Base-by-base conservation (phyloP, 1,139 yeast species). In the Saccharomyces hybrid region DNA sequence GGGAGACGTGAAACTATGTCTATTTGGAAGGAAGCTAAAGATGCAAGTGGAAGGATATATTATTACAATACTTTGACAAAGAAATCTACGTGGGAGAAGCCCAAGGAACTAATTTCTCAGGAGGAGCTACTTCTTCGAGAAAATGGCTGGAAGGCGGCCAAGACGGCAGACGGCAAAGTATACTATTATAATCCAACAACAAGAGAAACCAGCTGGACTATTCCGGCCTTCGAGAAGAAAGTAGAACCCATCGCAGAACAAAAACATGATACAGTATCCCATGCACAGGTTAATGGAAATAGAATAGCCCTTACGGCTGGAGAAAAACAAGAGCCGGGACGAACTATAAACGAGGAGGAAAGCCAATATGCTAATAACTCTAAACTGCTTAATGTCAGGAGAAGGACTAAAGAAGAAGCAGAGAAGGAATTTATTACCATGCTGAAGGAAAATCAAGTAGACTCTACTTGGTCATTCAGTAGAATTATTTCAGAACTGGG, bases 71-170 rank as follows among this genome's bases (percentile, higher is more conserved):
- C 79, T 0, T 76, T 66, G 42, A 85, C 95, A 0, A 79, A 82
- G 53, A 83, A 83, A 62, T 84, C 96, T 0, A 81, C 84, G 50
- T 90, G 97, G 96, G 88, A 85, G 7, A 80, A 83, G 59, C 97
- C 97, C 0, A 81, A 74, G 29, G 83, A 73, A 51, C 47, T 38
- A 38, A 23, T 26, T 7, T 14, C 26, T 13, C 27, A 32, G 29
- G 13, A 38, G 11, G 50, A 28, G 16, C 28, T 26, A 25, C 23
- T 73, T 9, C 63, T 78, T 41, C 66, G 65, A 11, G 61, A 65
- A 42, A 65, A 76, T 28, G 71, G 74, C n/a, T 91, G 96, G 96
- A 76, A 76, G 56, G 75, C 74, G 57, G 83, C 76, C 52, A 71
- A 74, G 1, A 82, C 93, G 0, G 88, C 85, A 38, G 93, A 84